Conservation (phyloP, 1,139 yeast genomes). For the Komagataea norvegica region DNA sequence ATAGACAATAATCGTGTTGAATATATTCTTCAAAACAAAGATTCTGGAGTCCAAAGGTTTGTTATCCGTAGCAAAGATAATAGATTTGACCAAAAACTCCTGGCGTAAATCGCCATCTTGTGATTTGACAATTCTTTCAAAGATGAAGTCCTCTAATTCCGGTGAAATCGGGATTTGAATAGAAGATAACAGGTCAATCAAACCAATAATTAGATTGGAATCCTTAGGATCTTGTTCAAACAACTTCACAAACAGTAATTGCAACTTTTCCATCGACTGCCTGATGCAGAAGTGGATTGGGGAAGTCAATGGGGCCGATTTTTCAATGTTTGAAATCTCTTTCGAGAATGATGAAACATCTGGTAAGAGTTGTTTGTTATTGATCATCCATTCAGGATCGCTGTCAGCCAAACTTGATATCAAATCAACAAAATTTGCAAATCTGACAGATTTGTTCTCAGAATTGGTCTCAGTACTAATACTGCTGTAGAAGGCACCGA, state of each 20-base stretch:
- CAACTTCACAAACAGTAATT: slow-evolving; percentile 46
- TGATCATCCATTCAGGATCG: slow-evolving; percentile 59
- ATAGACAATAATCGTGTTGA: slow-evolving; percentile 61
- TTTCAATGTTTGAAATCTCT: slow-evolving; percentile 40
- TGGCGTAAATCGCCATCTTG: slow-evolving; percentile 44
- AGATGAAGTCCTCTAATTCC: slow-evolving; percentile 53
- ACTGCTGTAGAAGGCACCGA: slow-evolving; percentile 37
- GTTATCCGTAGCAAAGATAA: slow-evolving; percentile 43
- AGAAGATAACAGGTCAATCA: slow-evolving; percentile 46
- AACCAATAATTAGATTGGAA: slow-evolving; percentile 38
- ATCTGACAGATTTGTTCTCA: slow-evolving; percentile 55
- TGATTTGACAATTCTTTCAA: slow-evolving; percentile 50
- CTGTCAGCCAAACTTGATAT: slow-evolving; percentile 47
- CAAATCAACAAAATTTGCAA: slow-evolving; percentile 68
- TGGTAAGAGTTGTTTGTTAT: slow-evolving; percentile 47
- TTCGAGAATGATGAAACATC: slow-evolving; percentile 43
- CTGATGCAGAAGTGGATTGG: slow-evolving; percentile 68
- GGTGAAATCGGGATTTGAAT: slow-evolving; percentile 45
- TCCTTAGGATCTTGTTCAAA: slow-evolving; percentile 37
- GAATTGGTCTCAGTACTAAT: slow-evolving; percentile 43
- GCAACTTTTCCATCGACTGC: slow-evolving; percentile 64
- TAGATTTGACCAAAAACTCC: slow-evolving; percentile 47
- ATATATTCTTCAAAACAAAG: slow-evolving; percentile 56
- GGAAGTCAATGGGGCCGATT: slow-evolving; percentile 46
- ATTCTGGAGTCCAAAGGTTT: slow-evolving; percentile 52